These are phyloP conservation scores for Pseudozyma hubeiensis DNA, from an alignment of 1,284 basidiomycete genomes.

Conservation along the genomic window DNA sequence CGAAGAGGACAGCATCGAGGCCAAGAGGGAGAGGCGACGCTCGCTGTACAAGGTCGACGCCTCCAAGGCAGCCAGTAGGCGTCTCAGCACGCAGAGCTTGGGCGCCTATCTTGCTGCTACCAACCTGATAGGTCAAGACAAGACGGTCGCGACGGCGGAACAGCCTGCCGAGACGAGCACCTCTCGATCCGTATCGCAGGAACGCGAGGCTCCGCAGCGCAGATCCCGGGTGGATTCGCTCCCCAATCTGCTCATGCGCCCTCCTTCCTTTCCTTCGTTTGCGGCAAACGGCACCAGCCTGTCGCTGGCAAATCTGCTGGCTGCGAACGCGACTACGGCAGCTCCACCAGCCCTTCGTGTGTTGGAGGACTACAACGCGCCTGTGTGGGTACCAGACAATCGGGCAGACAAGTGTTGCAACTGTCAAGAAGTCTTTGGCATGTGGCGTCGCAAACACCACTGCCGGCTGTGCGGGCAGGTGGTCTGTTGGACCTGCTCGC, in stretches of 20 bases:
- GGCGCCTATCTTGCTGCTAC: constrained; percentile 45
- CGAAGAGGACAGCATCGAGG: constrained; percentile 61
- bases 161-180: constrained; percentile 16
- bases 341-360: constrained; percentile 42
- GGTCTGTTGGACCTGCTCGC: constrained; percentile 79
- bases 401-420: constrained; percentile 84
- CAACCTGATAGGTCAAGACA: constrained; percentile 36
- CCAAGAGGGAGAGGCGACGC: constrained; percentile 46
- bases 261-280: constrained; percentile 45
- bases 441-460: constrained; percentile 86
- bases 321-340: constrained; percentile 21
- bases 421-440: constrained; percentile 81
- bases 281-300: constrained; percentile 23
- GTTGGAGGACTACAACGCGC: constrained; percentile 88
- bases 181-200: constrained; percentile 10
- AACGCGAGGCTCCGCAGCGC: constrained; percentile 15
- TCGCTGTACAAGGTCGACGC: constrained; percentile 43
- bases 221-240: constrained; percentile 42
- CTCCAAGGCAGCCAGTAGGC: constrained; percentile 22
- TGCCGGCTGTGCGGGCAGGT: constrained; percentile 89
- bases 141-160: constrained; percentile 9
- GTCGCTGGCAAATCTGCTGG: constrained; percentile 37
- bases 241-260: constrained; percentile 44
- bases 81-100: constrained; percentile 48
- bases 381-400: constrained; percentile 90